phyloP scores from a whole-genome alignment of 2,329 filamentous ascomycete species.

The Xylariaceae sp. region DNA sequence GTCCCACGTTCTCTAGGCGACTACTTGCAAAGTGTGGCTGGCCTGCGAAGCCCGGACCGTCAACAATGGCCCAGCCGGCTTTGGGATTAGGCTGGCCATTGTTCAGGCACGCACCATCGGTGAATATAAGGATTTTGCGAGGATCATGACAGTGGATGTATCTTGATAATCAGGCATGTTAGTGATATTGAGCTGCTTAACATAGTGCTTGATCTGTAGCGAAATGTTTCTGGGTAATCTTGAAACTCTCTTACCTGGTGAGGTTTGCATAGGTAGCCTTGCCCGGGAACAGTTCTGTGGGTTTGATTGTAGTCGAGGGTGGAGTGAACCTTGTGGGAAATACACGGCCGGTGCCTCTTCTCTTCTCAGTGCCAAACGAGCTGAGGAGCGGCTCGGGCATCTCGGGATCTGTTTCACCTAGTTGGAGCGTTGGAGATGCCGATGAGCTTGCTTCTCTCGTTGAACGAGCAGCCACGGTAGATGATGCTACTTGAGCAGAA shows the following conservation, averaged over 20 bases:
- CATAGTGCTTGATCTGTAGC: too few relatives aligned
- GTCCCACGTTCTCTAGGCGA: conserved; percentile 51
- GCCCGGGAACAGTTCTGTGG: conserved; percentile 39
- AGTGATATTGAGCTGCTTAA: conserved; percentile 2
- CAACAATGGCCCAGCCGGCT: conserved; percentile 50
- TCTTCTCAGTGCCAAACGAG: conserved; percentile 10
- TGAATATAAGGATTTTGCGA: conserved; percentile 47
- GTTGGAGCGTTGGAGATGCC: too few relatives aligned
- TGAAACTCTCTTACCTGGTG: conserved; percentile 30
- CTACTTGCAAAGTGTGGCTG: conserved; percentile 30
- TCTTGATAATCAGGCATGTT: conserved; percentile 27
- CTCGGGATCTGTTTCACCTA: too few relatives aligned
- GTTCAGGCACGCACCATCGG: conserved; percentile 52
- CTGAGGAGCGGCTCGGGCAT: too few relatives aligned
- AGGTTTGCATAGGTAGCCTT: not conserved
- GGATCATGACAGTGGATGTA: conserved; percentile 42
- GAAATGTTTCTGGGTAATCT: too few relatives aligned
- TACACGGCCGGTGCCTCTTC: conserved; percentile 40
- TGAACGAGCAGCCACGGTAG: too few relatives aligned
- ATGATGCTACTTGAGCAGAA: too few relatives aligned
- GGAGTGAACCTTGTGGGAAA: conserved; percentile 44
- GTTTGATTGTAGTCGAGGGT: conserved; percentile 28
- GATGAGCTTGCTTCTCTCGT: too few relatives aligned
- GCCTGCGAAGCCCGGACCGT: conserved; percentile 27
- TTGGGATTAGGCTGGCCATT: conserved; percentile 47